These are phyloP conservation scores for Pseudogymnoascus sp. DNA, from an alignment of 2,329 filamentous ascomycete genomes.

Conservation along the genomic window DNA sequence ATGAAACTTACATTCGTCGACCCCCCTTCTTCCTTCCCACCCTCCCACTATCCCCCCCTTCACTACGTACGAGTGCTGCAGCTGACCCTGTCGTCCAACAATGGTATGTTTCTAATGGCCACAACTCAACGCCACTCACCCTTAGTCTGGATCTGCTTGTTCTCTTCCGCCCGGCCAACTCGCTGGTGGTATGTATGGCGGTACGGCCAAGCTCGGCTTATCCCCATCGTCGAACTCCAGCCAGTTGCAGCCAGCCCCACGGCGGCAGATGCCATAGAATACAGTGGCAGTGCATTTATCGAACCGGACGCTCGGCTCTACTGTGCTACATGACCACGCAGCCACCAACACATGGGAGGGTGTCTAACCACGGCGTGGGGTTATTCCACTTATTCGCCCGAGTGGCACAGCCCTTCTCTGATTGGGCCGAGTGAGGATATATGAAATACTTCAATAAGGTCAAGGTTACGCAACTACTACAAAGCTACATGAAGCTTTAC, in stretches of 20 bases:
- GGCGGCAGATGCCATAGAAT: neutral
- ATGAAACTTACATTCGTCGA: neutral
- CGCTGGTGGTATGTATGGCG: neutral
- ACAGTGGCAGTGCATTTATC: neutral
- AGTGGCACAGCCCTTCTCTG: neutral
- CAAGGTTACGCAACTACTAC: neutral
- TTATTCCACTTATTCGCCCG: neutral
- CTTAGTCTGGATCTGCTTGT: neutral
- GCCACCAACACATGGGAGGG: neutral
- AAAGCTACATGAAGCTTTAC: neutral
- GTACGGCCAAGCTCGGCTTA: conserved; percentile 1
- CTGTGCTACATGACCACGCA: neutral
- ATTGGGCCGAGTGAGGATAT: neutral
- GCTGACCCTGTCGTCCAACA: neutral
- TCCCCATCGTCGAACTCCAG: neutral
- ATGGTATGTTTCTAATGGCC: neutral
- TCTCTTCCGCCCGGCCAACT: neutral
- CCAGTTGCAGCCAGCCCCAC: neutral
- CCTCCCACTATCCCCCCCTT: neutral
- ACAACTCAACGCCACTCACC: neutral
- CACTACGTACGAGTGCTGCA: neutral
- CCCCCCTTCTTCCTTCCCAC: neutral
- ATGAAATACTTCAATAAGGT: neutral
- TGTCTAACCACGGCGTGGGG: neutral
- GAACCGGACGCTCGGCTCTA: conserved; percentile 3